A percentile compares a stretch with the other conserved stretches of the same genome.
These are phyloP conservation scores for Cystoderma amianthinum DNA, from an alignment of 768 basidiomycete species.

Conservation along the genomic window DNA sequence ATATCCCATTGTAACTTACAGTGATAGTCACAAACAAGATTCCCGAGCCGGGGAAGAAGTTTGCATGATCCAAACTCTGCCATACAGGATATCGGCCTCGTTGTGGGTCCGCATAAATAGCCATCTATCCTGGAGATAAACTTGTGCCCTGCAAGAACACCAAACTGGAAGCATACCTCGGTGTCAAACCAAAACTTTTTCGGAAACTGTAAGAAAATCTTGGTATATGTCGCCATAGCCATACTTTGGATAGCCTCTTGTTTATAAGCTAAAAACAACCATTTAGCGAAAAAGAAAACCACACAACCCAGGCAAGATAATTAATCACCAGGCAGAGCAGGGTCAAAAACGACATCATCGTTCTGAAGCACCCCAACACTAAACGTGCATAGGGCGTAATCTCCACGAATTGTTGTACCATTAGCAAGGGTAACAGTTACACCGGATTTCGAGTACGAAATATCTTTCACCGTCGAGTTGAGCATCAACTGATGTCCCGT, in stretches of 20 bases:
- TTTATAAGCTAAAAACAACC: constrained; percentile 50
- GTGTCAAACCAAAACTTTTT: constrained; percentile 49
- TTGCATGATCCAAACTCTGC: constrained; percentile 54
- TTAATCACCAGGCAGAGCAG: constrained; percentile 40
- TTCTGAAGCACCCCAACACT: constrained; percentile 67
- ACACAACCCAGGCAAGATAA: constrained; percentile 6
- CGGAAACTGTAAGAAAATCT: constrained; percentile 61
- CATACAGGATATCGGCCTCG: constrained; percentile 62
- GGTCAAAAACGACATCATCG: constrained; percentile 49
- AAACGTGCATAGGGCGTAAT: constrained; percentile 62
- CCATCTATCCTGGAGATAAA: constrained; percentile 29
- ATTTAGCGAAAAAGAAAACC: no score
- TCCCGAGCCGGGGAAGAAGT: constrained; percentile 56
- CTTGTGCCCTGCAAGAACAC: not conserved
- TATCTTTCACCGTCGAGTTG: constrained; percentile 40
- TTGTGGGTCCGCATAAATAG: constrained; percentile 47
- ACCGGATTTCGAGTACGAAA: constrained; percentile 36
- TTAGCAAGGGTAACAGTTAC: constrained; percentile 40
- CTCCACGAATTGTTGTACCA: constrained; percentile 36
- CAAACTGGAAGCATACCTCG: constrained; percentile 16
- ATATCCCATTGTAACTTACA: constrained; percentile 14
- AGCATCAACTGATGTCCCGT: constrained; percentile 36
- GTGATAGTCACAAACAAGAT: constrained; percentile 48
- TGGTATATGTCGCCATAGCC: constrained; percentile 62
- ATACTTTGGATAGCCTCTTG: constrained; percentile 58